phyloP scores from a whole-genome alignment of 106 monocot species.

The Hemerocallis citrina region DNA sequence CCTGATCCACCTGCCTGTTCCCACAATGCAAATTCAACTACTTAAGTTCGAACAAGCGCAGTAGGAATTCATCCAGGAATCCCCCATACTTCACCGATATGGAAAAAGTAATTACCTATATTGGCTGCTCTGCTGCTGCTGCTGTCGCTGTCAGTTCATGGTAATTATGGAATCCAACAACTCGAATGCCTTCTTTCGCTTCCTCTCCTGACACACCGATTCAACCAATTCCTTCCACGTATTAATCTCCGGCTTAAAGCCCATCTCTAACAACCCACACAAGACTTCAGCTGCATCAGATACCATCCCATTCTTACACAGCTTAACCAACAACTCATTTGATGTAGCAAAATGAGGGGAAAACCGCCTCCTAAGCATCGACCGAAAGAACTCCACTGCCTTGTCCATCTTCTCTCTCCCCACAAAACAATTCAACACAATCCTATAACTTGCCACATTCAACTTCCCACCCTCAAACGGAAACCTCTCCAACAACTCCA shows the following conservation, averaged over 20 bases:
- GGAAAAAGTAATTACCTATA: too few species aligned
- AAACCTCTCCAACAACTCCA: slow-evolving; percentile 48
- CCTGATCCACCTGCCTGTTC: too few species aligned
- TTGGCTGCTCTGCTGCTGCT: too few species aligned
- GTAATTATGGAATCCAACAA: slow-evolving; percentile 29
- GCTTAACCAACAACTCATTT: slow-evolving; percentile 52
- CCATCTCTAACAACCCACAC: slow-evolving; percentile 47
- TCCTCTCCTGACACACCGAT: slow-evolving; percentile 55
- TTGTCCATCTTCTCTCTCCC: slow-evolving; percentile 46
- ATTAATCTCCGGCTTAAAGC: slow-evolving; percentile 50
- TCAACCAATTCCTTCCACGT: slow-evolving; percentile 55
- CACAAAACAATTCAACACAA: slow-evolving; percentile 64
- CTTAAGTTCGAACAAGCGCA: too few species aligned
- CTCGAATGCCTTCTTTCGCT: slow-evolving; percentile 29
- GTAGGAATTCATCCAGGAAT: too few species aligned
- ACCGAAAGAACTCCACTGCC: slow-evolving; percentile 42
- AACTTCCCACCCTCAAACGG: slow-evolving; percentile 39
- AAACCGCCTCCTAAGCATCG: slow-evolving; percentile 68
- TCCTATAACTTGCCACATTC: slow-evolving; percentile 84
- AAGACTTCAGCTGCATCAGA: slow-evolving; percentile 59
- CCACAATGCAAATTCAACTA: too few species aligned
- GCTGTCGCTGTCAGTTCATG: slow-evolving; percentile 7
- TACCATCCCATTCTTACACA: slow-evolving; percentile 56
- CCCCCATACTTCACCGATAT: too few species aligned
- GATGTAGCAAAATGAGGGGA: slow-evolving; percentile 78